phyloP scores from a whole-genome alignment of 306 rosid species.

The Vicia sativa region DNA sequence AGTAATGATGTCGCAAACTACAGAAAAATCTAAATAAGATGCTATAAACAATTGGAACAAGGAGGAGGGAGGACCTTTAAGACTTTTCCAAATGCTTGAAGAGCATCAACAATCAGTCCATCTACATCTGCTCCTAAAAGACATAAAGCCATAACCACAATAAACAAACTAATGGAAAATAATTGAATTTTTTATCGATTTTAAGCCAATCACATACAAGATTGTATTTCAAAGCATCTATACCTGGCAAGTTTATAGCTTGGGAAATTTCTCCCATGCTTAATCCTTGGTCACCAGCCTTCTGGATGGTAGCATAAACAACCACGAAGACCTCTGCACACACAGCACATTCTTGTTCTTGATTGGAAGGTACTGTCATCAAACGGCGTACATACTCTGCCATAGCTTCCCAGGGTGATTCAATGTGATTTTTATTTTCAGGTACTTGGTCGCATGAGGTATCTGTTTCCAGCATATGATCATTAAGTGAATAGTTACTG shows the following conservation, averaged over 20 bases:
- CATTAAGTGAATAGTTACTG: slow-evolving; percentile 38
- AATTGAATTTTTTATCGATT: slow-evolving; percentile 7
- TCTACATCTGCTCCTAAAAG: slow-evolving; percentile 66
- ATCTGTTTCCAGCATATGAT: slow-evolving; percentile 47
- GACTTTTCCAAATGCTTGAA: slow-evolving; percentile 70
- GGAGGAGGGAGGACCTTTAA: slow-evolving; percentile 60
- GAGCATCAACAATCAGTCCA: slow-evolving; percentile 65
- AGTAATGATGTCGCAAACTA: slow-evolving; percentile 15
- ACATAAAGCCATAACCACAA: slow-evolving; percentile 34
- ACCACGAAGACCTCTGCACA: slow-evolving; percentile 62
- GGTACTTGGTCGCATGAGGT: slow-evolving; percentile 48
- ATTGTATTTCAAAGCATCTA: slow-evolving; percentile 28
- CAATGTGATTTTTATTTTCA: slow-evolving; percentile 39
- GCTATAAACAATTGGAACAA: slow-evolving; percentile 21
- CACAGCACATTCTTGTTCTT: slow-evolving; percentile 49
- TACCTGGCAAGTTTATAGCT: slow-evolving; percentile 71
- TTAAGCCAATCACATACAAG: slow-evolving; percentile 19
- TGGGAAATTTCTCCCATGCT: slow-evolving; percentile 70
- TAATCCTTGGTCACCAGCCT: slow-evolving; percentile 95
- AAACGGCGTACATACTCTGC: slow-evolving; percentile 61
- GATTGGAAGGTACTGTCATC: slow-evolving; percentile 44
- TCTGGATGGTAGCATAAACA: slow-evolving; percentile 72
- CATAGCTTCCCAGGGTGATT: slow-evolving; percentile 87
- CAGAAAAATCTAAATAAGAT: slow-evolving; percentile 27
- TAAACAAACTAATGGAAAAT: slow-evolving; percentile 21